Percentiles rank a stretch among this genome's conserved stretches.
phyloP scores from a whole-genome alignment of 805 yeast genomes.

The Lachancea dasiensis region DNA sequence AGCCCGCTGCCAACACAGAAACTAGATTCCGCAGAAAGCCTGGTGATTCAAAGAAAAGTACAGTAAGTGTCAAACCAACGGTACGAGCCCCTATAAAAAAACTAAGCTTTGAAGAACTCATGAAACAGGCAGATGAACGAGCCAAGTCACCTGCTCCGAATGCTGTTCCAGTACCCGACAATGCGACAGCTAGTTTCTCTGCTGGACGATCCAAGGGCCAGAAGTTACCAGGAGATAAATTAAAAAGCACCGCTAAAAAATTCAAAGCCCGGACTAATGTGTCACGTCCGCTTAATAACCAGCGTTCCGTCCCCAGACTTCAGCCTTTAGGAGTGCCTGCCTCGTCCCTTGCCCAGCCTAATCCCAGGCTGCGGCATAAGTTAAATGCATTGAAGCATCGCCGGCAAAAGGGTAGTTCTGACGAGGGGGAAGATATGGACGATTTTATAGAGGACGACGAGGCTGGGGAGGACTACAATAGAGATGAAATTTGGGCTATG shows the following conservation, averaged over 20 bases:
- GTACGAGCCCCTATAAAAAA: constrained; percentile 34
- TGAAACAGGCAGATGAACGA: constrained; percentile 49
- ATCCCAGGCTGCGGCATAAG: constrained; percentile 46
- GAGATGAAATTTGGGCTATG: constrained; percentile 87
- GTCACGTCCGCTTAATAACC: too few relatives aligned
- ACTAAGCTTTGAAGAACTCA: constrained; percentile 48
- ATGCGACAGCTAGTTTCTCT: not conserved
- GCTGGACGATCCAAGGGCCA: too few relatives aligned
- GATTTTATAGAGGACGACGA: constrained; percentile 52
- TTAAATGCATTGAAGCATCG: constrained; percentile 25
- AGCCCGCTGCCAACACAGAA: constrained; percentile 14
- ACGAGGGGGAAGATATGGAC: constrained; percentile 45
- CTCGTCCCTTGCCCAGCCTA: constrained; percentile 47
- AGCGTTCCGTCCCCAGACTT: not conserved
- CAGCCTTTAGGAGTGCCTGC: constrained; percentile 5
- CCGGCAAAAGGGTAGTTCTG: constrained; percentile 33
- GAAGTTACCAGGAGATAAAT: too few relatives aligned
- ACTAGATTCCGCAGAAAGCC: constrained; percentile 22
- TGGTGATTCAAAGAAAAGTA: constrained; percentile 11
- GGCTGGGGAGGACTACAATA: constrained; percentile 48
- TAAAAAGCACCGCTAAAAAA: too few relatives aligned
- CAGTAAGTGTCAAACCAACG: not conserved
- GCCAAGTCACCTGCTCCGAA: constrained; percentile 9
- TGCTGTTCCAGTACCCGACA: not conserved
- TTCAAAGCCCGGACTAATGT: too few relatives aligned